A percentile compares a stretch with the other conserved stretches of the same genome.
Evolutionary conservation across 495 filamentous ascomycete species (phyloP).

Genomic region (Trichoderma orchidacearum): DNA sequence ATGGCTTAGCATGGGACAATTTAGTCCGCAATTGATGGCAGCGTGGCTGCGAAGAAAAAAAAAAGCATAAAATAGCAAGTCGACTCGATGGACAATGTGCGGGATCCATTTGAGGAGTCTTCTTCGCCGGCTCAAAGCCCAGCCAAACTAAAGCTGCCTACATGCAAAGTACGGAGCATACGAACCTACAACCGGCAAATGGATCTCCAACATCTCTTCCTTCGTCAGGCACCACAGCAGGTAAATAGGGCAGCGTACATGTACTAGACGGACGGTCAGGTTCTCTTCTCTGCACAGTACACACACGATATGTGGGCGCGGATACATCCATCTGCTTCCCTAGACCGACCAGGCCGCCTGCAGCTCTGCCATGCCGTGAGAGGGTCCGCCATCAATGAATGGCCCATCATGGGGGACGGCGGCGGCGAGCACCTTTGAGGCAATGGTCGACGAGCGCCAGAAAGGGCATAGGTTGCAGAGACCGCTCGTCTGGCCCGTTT

Average conservation of each 20-base stretch:
- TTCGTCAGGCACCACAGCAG: conserved; percentile 1
- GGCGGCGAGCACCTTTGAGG: not conserved
- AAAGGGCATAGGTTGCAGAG: not conserved
- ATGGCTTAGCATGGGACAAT: too few relatives aligned
- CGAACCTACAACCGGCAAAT: not conserved
- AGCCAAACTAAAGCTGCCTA: too few relatives aligned
- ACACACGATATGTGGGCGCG: not conserved
- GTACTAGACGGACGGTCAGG: not conserved
- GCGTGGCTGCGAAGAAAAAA: too few relatives aligned
- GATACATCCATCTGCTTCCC: not conserved
- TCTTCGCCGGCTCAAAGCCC: too few relatives aligned
- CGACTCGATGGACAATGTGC: too few relatives aligned
- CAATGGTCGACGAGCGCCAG: not conserved
- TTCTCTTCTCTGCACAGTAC: not conserved
- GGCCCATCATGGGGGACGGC: not conserved
- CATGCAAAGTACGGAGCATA: too few relatives aligned
- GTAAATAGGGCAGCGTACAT: not conserved
- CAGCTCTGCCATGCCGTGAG: not conserved
- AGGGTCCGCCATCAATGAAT: not conserved
- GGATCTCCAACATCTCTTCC: not conserved
- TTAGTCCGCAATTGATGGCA: too few relatives aligned
- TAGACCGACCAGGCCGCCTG: not conserved
- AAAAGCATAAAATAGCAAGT: too few relatives aligned
- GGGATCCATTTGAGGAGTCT: too few relatives aligned
- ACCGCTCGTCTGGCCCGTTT: conserved; percentile 1